Evolutionary conservation across 2,329 filamentous ascomycete species (phyloP).

Genomic region (Talaromyces atroroseus): DNA sequence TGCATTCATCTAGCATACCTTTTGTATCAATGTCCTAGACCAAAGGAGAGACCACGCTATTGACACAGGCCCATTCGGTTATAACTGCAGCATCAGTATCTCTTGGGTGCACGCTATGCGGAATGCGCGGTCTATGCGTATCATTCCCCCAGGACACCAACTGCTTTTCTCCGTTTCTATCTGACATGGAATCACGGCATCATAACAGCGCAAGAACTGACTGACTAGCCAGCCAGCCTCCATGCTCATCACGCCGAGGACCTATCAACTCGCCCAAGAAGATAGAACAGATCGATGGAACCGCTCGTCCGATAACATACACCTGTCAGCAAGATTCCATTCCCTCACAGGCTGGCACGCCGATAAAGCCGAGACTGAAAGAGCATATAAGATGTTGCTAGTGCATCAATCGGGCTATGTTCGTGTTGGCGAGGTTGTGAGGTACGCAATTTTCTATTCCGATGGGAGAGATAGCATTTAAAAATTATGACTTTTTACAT

Average conservation of each 20-base stretch:
- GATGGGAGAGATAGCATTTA: too few species aligned
- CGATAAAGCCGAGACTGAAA: constrained; percentile 18
- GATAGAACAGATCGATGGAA: constrained; percentile 25
- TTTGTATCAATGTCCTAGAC: too few species aligned
- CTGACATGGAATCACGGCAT: background rate
- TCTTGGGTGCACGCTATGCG: background rate
- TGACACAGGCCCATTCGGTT: too few species aligned
- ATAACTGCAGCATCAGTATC: background rate
- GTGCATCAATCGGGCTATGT: constrained; percentile 86
- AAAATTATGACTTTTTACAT: too few species aligned
- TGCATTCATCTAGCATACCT: too few species aligned
- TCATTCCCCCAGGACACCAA: too few species aligned
- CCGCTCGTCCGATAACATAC: constrained; percentile 18
- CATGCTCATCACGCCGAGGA: constrained; percentile 41
- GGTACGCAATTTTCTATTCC: constrained; percentile 47
- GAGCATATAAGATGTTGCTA: constrained; percentile 64
- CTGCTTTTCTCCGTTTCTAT: background rate
- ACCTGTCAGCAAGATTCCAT: constrained; percentile 23
- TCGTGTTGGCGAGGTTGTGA: constrained; percentile 89
- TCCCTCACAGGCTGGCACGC: constrained; percentile 33
- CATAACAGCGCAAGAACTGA: background rate
- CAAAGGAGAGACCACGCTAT: too few species aligned
- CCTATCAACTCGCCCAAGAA: constrained; percentile 36
- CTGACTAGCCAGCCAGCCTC: constrained; percentile 12
- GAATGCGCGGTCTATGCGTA: background rate